These are phyloP conservation scores for Neonectria magnoliae DNA, from an alignment of 2,329 filamentous ascomycete species.

Conservation along the genomic window DNA sequence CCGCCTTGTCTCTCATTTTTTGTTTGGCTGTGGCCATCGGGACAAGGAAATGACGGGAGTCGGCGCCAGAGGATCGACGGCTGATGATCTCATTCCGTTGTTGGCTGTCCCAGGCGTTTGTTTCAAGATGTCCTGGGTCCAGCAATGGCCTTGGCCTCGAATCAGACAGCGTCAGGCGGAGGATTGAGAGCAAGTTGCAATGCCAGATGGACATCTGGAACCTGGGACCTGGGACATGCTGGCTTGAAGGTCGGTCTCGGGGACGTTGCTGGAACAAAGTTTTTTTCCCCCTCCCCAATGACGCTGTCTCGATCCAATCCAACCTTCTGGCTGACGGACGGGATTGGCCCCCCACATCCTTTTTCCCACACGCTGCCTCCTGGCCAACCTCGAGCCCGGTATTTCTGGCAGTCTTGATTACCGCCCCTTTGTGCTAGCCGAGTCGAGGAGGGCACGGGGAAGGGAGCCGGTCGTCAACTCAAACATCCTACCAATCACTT, in stretches of 20 bases:
- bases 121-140: slow-evolving; percentile 40
- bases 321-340: slow-evolving; percentile 31
- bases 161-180: slow-evolving; percentile 29
- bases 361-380: slow-evolving; percentile 16
- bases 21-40: slow-evolving; percentile 33
- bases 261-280: slow-evolving; percentile 24
- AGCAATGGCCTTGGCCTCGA: slow-evolving; percentile 29
- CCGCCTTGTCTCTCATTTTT: slow-evolving; percentile 21
- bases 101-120: slow-evolving; percentile 42
- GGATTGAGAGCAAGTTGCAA: slow-evolving; percentile 32
- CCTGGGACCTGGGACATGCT: slow-evolving; percentile 28
- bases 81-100: slow-evolving; percentile 45
- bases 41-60: slow-evolving; percentile 41
- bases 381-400: not conserved
- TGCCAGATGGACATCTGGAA: slow-evolving; percentile 27
- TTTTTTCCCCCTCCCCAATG: slow-evolving; percentile 30
- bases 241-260: slow-evolving; percentile 28
- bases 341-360: slow-evolving; percentile 37
- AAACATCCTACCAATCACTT: not conserved
- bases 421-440: not conserved
- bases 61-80: slow-evolving; percentile 43
- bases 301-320: slow-evolving; percentile 31
- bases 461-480: not conserved
- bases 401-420: not conserved
- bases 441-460: not conserved